Conservation (phyloP, 176 grass and related monocot genomes). For the barley (Hordeum vulgare) region DNA sequence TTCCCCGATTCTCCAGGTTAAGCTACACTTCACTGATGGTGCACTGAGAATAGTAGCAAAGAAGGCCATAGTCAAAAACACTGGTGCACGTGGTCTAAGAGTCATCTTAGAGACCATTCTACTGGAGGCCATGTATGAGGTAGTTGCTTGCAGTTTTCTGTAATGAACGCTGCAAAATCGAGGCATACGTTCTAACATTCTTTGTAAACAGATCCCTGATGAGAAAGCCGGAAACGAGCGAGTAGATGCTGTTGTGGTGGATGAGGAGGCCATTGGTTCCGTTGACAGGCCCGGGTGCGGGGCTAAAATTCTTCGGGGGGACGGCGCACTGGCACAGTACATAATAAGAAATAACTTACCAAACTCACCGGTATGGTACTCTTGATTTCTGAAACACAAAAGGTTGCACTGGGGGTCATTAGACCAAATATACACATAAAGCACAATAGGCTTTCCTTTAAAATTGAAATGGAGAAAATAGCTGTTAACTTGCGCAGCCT, state of each 20-base stretch:
- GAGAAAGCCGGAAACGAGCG: constrained; percentile 60
- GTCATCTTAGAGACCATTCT: constrained; percentile 83
- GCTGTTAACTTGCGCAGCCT: background rate
- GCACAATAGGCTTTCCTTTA: background rate
- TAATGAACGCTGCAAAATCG: background rate
- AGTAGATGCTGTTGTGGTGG: constrained; percentile 88
- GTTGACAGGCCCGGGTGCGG: constrained; percentile 55
- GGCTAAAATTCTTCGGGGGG: constrained; percentile 87
- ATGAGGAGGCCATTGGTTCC: constrained; percentile 72
- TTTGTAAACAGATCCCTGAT: constrained; percentile 70
- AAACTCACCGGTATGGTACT: constrained; percentile 21
- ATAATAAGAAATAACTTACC: constrained; percentile 51
- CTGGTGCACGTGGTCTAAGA: constrained; percentile 90
- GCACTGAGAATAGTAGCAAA: constrained; percentile 70
- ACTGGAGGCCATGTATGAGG: constrained; percentile 98
- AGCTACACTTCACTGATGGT: constrained; percentile 62
- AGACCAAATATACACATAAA: no score
- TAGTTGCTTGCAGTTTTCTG: constrained; percentile 33
- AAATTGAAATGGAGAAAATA: background rate
- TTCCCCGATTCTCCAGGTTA: constrained; percentile 51
- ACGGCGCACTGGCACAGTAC: constrained; percentile 68
- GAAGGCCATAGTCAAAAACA: constrained; percentile 74
- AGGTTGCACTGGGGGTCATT: no score
- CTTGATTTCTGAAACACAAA: background rate
- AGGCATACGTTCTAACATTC: constrained; percentile 12